Conservation (phyloP, 2,329 filamentous ascomycete species). For the Plenodomus tracheiphilus region DNA sequence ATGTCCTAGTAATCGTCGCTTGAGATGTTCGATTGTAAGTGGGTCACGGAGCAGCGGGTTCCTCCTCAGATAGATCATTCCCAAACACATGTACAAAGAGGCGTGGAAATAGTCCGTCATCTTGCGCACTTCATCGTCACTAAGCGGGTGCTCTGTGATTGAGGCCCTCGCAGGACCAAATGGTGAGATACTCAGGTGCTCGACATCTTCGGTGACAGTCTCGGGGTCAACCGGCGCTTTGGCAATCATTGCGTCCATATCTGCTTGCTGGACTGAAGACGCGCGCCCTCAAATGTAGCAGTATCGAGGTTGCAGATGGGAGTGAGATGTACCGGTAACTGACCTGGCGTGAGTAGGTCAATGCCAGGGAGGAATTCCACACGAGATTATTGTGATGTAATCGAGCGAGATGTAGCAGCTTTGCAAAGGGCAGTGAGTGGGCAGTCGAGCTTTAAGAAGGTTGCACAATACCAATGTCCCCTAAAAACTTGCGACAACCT, state of each 20-base stretch:
- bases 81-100: conserved; percentile 73
- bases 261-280: conserved; percentile 7
- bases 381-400: neutral
- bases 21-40: conserved; percentile 70
- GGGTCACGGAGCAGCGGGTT: conserved; percentile 74
- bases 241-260: conserved; percentile 30
- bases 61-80: conserved; percentile 77
- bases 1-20: conserved; percentile 73
- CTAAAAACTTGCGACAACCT: conserved; percentile 6
- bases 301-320: conserved; percentile 4
- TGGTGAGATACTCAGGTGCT: conserved; percentile 54
- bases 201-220: conserved; percentile 32
- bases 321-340: conserved; percentile 3
- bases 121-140: conserved; percentile 66
- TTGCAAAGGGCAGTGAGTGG: conserved; percentile 1
- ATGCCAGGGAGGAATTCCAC: neutral
- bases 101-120: conserved; percentile 75
- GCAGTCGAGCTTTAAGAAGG: conserved; percentile 11
- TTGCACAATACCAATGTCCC: conserved; percentile 3
- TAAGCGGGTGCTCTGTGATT: conserved; percentile 62
- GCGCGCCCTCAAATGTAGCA: conserved; percentile 2
- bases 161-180: conserved; percentile 70
- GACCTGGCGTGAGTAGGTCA: neutral
- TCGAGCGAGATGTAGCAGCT: neutral
- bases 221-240: conserved; percentile 26